Evolutionary conservation across 2,329 filamentous ascomycete genomes (phyloP), one percentile per base, ranked within the genome.

Genomic region (Colletotrichum neosansevieriae): DNA sequence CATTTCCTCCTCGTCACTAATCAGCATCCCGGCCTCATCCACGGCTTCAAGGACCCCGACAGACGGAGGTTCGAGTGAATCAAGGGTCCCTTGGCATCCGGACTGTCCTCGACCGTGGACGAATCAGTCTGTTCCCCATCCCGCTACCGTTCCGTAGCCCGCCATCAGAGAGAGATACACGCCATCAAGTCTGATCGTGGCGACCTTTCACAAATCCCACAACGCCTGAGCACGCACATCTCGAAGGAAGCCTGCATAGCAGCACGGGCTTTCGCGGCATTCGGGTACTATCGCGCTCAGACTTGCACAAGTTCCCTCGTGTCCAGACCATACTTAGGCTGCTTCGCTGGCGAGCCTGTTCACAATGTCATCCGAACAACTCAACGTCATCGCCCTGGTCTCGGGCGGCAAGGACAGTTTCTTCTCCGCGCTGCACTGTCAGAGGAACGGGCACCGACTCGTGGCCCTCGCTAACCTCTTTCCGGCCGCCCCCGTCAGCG

Each of bases 391-490:
- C 73, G 95, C 93, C 57, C 85, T 99, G 70, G 91, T 99, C 72
- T 99, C 96, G 19, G 96, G 96, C 69, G 96, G 96, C 72, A 99
- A 99, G 82, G 96, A 99, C 83, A 98, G 95, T 72, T 91, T 99
- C 79, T 98, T 92, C 83, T 95, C 93, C 19, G 87, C 97, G 72
- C 87, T 98, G 67, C 96, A 99, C 82, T 98, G 94, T 79, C 84
- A 94, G 72, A 88, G 89, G 67, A 92, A 97, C 78, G 94, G 93
- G 24, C 95, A 98, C 79, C 86, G 87, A 71, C 84, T 99, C 53
- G 88, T 98, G 58, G 96, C 96, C 7, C 84, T 99, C 54, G 96
- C 93, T 57, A 99, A 99, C 79, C 84, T 99, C 63, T 87, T 94
- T 76, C 95, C 94, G 15, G 73, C 72, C 15, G 49, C 57, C 24